Evolutionary conservation across 2,329 filamentous ascomycete species (phyloP).

Genomic region (Amauroascus niger): DNA sequence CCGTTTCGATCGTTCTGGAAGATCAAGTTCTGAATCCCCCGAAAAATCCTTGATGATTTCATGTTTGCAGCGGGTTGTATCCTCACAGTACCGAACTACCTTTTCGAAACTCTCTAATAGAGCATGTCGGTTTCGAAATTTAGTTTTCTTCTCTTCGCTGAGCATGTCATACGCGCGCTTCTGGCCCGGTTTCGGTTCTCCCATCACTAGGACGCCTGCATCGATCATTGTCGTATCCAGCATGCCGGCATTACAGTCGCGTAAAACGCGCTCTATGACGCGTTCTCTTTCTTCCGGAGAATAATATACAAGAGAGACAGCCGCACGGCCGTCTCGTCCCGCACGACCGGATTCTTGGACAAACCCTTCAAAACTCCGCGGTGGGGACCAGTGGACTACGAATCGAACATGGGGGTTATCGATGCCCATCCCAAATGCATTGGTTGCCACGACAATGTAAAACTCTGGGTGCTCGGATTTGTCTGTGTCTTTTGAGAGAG

Average conservation of each 20-base stretch:
- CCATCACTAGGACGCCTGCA: not conserved
- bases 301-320: slow-evolving; percentile 83
- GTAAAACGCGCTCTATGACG: slow-evolving; percentile 46
- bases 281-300: slow-evolving; percentile 76
- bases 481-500: slow-evolving; percentile 6
- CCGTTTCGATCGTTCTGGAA: slow-evolving; percentile 23
- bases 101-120: slow-evolving; percentile 55
- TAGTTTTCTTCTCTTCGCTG: slow-evolving; percentile 32
- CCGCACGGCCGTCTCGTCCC: slow-evolving; percentile 73
- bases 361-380: slow-evolving; percentile 90
- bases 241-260: slow-evolving; percentile 33
- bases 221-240: slow-evolving; percentile 18
- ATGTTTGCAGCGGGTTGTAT: slow-evolving; percentile 63
- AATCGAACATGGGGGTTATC: slow-evolving; percentile 93
- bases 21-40: slow-evolving; percentile 47
- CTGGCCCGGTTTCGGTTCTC: slow-evolving; percentile 7
- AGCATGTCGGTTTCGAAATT: slow-evolving; percentile 30
- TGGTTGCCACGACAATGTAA: slow-evolving; percentile 89
- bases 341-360: slow-evolving; percentile 93
- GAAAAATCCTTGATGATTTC: slow-evolving; percentile 66
- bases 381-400: slow-evolving; percentile 86
- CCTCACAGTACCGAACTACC: slow-evolving; percentile 74
- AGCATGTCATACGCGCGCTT: slow-evolving; percentile 40
- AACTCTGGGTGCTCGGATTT: slow-evolving; percentile 49
- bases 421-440: slow-evolving; percentile 95